phyloP scores from a whole-genome alignment of 208 protist species.

The Angomonas ambiguus region DNA sequence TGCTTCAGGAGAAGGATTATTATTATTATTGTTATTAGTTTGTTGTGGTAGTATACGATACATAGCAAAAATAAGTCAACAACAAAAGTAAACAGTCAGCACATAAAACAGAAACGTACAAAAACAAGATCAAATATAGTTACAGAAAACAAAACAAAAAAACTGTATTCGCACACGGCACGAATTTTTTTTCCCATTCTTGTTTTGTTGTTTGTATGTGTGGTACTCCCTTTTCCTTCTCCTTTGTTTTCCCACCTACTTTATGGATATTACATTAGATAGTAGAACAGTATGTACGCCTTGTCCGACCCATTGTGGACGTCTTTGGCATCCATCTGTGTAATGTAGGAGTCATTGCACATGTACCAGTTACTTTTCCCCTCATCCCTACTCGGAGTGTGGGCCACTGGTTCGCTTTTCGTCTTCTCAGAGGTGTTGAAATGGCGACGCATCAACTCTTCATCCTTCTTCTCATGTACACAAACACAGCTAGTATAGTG shows the following conservation, averaged over 20 bases:
- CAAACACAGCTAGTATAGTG: slow-evolving; percentile 84
- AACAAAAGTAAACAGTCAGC: not conserved
- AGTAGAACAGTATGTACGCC: slow-evolving; percentile 84
- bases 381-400: not conserved
- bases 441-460: not conserved
- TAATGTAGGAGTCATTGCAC: slow-evolving; percentile 75
- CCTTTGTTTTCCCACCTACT: not conserved
- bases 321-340: slow-evolving; percentile 23
- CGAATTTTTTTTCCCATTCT: not conserved
- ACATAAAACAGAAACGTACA: not conserved
- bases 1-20: too few species aligned
- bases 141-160: slow-evolving; percentile 11
- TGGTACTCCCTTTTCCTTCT: not conserved
- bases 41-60: not conserved
- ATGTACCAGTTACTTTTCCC: slow-evolving; percentile 43
- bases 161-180: not conserved
- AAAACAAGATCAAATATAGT: slow-evolving; percentile 8
- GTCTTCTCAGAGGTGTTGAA: not conserved
- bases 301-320: slow-evolving; percentile 36
- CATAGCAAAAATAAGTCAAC: not conserved
- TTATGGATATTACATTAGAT: not conserved
- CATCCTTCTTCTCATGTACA: slow-evolving; percentile 15
- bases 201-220: not conserved
- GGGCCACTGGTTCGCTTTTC: not conserved
- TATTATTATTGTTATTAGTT: not conserved